These are phyloP conservation scores for Thalassiosira delicatula DNA, from an alignment of 352 stramenopile species.

Conservation along the genomic window DNA sequence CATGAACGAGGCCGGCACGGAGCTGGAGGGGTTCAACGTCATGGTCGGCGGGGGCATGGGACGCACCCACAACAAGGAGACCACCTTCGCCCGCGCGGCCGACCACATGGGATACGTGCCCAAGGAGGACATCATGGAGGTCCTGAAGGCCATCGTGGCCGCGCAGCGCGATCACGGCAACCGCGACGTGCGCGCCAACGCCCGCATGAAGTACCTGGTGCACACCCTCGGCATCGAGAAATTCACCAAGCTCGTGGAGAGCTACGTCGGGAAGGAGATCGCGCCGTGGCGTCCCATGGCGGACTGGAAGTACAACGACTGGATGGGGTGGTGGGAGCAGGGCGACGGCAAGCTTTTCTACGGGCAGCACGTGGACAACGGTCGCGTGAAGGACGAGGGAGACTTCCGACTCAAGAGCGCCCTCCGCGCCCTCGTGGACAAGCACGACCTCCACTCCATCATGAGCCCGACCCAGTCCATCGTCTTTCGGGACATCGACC, in stretches of 20 bases:
- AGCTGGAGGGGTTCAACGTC: conserved; percentile 95
- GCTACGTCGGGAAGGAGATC: conserved; percentile 88
- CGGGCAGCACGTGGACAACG: conserved; percentile 92
- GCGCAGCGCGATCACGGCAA: conserved; percentile 96
- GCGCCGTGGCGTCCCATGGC: conserved; percentile 80
- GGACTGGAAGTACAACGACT: conserved; percentile 89
- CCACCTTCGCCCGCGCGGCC: conserved; percentile 94
- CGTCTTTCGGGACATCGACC: conserved; percentile 92
- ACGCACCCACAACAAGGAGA: conserved; percentile 96
- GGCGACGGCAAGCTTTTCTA: conserved; percentile 89
- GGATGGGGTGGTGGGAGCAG: conserved; percentile 90
- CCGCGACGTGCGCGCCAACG: conserved; percentile 94
- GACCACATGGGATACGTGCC: conserved; percentile 96
- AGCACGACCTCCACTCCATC: conserved; percentile 92
- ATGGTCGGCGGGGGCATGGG: conserved; percentile 96
- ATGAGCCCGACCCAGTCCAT: conserved; percentile 95
- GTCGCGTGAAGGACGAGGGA: conserved; percentile 92
- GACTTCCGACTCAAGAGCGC: conserved; percentile 89
- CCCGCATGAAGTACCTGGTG: conserved; percentile 98
- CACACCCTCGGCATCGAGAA: conserved; percentile 94
- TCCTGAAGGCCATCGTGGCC: conserved; percentile 93
- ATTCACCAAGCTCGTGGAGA: conserved; percentile 93
- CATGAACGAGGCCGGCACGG: conserved; percentile 78
- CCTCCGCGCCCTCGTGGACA: conserved; percentile 91
- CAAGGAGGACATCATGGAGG: conserved; percentile 89